phyloP scores from a whole-genome alignment of 169 alveolate genomes.

The Plasmodium knowlesi region DNA sequence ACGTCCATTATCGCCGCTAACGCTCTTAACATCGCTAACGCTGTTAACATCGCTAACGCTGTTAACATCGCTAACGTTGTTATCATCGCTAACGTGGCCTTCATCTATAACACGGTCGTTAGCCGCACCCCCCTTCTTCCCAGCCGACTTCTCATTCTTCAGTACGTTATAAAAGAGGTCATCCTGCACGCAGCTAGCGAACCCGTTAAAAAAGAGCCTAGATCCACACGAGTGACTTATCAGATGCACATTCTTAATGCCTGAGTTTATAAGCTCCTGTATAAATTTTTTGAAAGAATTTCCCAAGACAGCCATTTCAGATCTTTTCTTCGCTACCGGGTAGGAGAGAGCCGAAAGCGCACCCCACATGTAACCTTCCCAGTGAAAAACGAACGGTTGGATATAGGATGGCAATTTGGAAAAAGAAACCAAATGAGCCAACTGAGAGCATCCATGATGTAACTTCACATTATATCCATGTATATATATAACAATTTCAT shows the following conservation, averaged over 20 bases:
- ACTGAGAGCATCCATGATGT: slow-evolving; percentile 85
- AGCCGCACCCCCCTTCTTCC: neutral
- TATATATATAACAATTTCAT: slow-evolving; percentile 88
- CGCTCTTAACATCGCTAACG: no score
- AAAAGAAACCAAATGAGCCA: slow-evolving; percentile 87
- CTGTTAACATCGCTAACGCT: no score
- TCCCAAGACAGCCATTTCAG: slow-evolving; percentile 78
- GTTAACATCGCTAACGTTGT: neutral
- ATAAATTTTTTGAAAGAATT: slow-evolving; percentile 80
- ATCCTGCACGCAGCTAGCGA: slow-evolving; percentile 70
- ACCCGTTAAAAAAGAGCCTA: slow-evolving; percentile 84
- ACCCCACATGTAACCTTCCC: slow-evolving; percentile 88
- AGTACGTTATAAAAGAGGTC: slow-evolving; percentile 58
- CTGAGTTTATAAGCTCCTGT: slow-evolving; percentile 76
- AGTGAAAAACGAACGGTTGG: slow-evolving; percentile 86
- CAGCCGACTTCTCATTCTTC: slow-evolving; percentile 13
- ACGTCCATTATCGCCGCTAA: neutral
- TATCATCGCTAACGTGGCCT: neutral
- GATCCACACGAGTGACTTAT: slow-evolving; percentile 88
- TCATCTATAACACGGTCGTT: neutral
- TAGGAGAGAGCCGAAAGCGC: slow-evolving; percentile 82
- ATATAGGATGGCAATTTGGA: slow-evolving; percentile 87
- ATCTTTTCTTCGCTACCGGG: slow-evolving; percentile 77
- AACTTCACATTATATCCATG: slow-evolving; percentile 91
- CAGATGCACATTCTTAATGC: slow-evolving; percentile 80